Evolutionary conservation across 148 eudicot species (phyloP).

Genomic region (Rheum nobile): DNA sequence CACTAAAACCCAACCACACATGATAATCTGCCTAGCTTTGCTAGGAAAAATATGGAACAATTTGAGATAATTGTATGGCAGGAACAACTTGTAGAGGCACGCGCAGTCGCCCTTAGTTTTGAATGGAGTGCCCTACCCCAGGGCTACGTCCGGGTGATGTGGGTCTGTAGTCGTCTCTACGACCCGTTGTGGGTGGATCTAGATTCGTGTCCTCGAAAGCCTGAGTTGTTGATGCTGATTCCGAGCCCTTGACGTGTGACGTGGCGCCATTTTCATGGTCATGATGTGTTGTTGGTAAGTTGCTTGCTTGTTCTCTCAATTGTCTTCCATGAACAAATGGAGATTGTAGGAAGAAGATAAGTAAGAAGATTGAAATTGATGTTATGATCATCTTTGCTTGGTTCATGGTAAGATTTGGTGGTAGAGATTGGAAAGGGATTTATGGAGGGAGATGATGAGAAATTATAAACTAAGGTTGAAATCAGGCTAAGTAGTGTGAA

Average conservation of each 20-base stretch:
- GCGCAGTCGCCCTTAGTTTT: constrained; percentile 19
- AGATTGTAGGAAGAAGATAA: neutral
- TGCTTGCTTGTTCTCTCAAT: neutral
- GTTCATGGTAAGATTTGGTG: neutral
- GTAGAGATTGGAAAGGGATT: neutral
- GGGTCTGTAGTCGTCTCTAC: constrained; percentile 28
- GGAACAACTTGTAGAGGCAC: neutral
- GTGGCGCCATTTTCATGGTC: neutral
- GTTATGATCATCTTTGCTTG: neutral
- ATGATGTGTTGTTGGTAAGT: neutral
- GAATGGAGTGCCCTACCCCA: constrained; percentile 40
- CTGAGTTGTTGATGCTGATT: neutral
- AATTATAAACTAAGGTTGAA: neutral
- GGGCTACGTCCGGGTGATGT: constrained; percentile 47
- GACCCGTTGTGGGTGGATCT: constrained; percentile 17
- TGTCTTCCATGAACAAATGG: neutral
- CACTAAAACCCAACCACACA: neutral
- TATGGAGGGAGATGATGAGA: neutral
- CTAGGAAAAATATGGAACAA: neutral
- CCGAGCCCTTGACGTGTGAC: neutral
- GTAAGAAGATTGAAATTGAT: constrained; percentile 2
- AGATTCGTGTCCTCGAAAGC: constrained; percentile 12
- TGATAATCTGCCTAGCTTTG: neutral
- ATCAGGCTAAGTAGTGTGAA: neutral
- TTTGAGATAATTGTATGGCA: neutral